These are phyloP conservation scores for Sinapis alba DNA, from an alignment of 441 rosid species.

Conservation along the genomic window DNA sequence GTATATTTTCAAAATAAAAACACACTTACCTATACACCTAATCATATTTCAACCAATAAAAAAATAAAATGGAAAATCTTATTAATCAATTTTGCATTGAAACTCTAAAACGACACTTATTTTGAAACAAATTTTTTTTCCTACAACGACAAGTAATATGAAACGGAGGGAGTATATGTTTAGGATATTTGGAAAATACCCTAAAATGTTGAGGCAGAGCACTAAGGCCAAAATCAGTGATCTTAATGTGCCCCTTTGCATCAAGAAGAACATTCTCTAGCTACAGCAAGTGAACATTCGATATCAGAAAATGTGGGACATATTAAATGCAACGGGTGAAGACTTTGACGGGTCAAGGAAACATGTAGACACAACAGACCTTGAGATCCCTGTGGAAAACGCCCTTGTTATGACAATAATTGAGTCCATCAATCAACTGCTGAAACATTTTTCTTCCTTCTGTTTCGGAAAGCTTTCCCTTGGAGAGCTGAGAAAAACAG, in stretches of 20 bases:
- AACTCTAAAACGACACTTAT: no score
- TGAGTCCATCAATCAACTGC: conserved; percentile 84
- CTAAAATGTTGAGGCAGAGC: conserved; percentile 85
- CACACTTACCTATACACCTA: no score
- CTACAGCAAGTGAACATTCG: conserved; percentile 41
- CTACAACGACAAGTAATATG: no score
- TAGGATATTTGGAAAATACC: conserved; percentile 42
- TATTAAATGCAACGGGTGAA: background rate
- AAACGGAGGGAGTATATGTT: no score
- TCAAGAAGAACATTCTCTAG: conserved; percentile 84
- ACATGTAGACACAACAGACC: conserved; percentile 40
- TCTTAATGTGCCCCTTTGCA: conserved; percentile 72
- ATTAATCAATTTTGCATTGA: no score
- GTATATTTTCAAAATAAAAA: no score
- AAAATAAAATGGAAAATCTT: no score
- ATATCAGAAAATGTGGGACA: conserved; percentile 19
- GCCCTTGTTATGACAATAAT: conserved; percentile 79
- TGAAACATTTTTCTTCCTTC: conserved; percentile 85
- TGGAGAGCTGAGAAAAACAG: conserved; percentile 48
- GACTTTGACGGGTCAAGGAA: background rate
- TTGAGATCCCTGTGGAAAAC: conserved; percentile 92
- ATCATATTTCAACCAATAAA: no score
- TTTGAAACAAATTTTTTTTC: no score
- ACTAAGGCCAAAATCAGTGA: conserved; percentile 91
- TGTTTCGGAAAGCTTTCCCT: conserved; percentile 66